Base-by-base conservation (phyloP, 495 filamentous ascomycete genomes). In the Annulohypoxylon nitens region DNA sequence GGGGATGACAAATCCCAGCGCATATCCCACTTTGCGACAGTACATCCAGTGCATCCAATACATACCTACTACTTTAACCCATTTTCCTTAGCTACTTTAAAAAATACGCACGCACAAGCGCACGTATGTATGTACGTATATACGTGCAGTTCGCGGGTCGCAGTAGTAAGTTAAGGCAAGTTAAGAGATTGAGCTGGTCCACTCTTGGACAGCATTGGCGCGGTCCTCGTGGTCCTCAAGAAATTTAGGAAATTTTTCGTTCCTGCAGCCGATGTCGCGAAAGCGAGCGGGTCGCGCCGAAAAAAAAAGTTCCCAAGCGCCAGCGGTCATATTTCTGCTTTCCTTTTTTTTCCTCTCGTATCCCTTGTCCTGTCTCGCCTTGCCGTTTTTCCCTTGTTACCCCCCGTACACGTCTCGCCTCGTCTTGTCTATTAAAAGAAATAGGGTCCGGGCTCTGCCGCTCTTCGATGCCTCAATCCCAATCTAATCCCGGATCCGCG, bases 231-330 rank as follows among this genome's bases (percentile, higher is more conserved):
- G 34, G 26, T n/a, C 53, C 50, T 34, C 39, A 50, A 25, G 34
- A 47, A 47, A 47, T 47, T 47, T 47, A 62, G 61, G 11, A 64
- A 59, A 62, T 54, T 39, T 60, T 67, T 26, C 51, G 73, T 75
- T 72, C 73, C 73, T 75, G 73, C 73, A 75, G 61, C 73, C 73
- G 73, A 72, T 75, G 69, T 75, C 73, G 73, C 73, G 72, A 66
- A 55, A 30, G 30, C 30, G n/a, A 65, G 64, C 72, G 67, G 72
- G 60, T 71, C 63, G 51, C 47, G 54, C 57, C 66, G 61, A 36
- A 48, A 43, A 43, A 4, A 36, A 48, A 43, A 43, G 11, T n/a
- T 43, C 36, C 39, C 39, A 30, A 6, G 51, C 63, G 41, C 18
- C 20, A 61, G 26, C 57, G 53, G 70, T 60, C 64, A 64, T 58